These are phyloP conservation scores for Trametopsis cervina DNA, from an alignment of 768 basidiomycete genomes.

Conservation along the genomic window DNA sequence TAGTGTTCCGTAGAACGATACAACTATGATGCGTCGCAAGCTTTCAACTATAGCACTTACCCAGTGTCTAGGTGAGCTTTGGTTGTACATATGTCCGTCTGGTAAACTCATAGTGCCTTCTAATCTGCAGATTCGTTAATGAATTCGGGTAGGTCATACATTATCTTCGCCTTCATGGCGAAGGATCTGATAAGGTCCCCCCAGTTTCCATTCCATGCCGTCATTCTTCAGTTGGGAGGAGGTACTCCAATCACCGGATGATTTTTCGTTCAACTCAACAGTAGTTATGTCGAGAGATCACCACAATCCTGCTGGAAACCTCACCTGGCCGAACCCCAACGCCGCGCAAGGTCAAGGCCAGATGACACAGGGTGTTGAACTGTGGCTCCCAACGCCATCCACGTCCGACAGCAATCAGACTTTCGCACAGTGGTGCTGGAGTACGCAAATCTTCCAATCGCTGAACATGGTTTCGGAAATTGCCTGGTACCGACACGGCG, in stretches of 20 bases:
- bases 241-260: slow-evolving; percentile 40
- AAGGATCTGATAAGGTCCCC: background rate
- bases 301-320: slow-evolving; percentile 45
- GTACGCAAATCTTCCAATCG: slow-evolving; percentile 54
- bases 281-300: slow-evolving; percentile 51
- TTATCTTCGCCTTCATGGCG: background rate
- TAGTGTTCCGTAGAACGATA: slow-evolving; percentile 36
- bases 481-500: slow-evolving; percentile 53
- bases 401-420: slow-evolving; percentile 46
- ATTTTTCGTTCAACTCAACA: slow-evolving; percentile 52
- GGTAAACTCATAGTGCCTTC: background rate
- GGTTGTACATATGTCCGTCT: slow-evolving; percentile 24
- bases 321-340: slow-evolving; percentile 50
- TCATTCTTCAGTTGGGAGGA: slow-evolving; percentile 58
- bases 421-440: slow-evolving; percentile 59
- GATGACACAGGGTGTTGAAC: slow-evolving; percentile 43
- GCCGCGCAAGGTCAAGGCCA: slow-evolving; percentile 44
- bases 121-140: slow-evolving; percentile 39
- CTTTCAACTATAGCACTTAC: slow-evolving; percentile 48
- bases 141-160: slow-evolving; percentile 42
- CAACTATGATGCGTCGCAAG: slow-evolving; percentile 45
- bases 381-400: slow-evolving; percentile 48
- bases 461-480: slow-evolving; percentile 55
- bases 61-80: slow-evolving; percentile 28
- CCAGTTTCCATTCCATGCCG: slow-evolving; percentile 57